Evolutionary conservation across 2,329 filamentous ascomycete genomes (phyloP), one percentile per base, ranked within the genome.

Genomic region (Arthrinium phaeospermum): DNA sequence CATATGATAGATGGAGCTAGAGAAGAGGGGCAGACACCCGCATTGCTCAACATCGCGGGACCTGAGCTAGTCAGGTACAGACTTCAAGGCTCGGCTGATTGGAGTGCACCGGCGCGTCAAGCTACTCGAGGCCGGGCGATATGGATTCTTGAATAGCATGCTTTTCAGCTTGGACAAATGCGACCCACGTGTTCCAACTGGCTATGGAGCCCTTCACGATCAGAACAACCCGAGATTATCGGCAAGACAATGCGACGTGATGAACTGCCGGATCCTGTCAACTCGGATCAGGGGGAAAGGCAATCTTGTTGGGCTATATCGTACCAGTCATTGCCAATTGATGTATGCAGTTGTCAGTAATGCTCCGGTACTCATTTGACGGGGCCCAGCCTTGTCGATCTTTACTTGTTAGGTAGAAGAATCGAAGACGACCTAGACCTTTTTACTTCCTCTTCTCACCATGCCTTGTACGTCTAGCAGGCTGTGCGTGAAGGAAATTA

Each of bases 11-110:
- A 64, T 64, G 57, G 57, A 41, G 57, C 57, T 64, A 64, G 2
- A 22, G 30, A 41, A 64, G 57, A 64, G 57, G 57, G 57, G 57
- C 57, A 64, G 57, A n/a, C 34, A 12, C 16, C 30, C 57, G 57
- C 57, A 64, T 22, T 24, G 34, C 19, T 12, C 37, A 24, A 64
- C 19, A 64, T 64, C 57, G 57, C 19, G 34, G 57, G 57, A 41
- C 57, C 57, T 64, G 57, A 64, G 57, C 57, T 64, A 64, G 34
- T 64, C 57, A 64, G 57, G 57, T 64, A 64, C 57, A 64, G 34
- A 64, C 34, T 64, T 64, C 34, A 34, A 57, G 16, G 51, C 51
- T 57, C 27, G 51, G 27, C 34, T 34, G 34, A 14, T 57, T 34
- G 19, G 57, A 64, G 8, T n/a, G 57, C 57, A 34, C 57, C 57